phyloP scores from a whole-genome alignment of 2,329 filamentous ascomycete species.

The Trichoderma endophyticum region DNA sequence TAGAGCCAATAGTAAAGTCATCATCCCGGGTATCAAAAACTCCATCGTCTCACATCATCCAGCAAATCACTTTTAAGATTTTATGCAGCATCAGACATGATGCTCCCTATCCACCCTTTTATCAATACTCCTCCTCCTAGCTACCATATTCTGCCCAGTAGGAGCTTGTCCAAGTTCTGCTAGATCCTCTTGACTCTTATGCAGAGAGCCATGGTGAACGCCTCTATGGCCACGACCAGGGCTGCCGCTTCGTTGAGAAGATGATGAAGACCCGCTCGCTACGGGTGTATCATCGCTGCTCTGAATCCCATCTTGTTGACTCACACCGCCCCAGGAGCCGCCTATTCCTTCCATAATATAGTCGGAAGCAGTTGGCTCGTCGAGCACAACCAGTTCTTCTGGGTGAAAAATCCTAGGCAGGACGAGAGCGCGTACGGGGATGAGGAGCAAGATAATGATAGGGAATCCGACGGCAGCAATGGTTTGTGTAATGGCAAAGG shows the following conservation, averaged over 20 bases:
- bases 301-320: slow-evolving; percentile 19
- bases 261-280: slow-evolving; percentile 19
- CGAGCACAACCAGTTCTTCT: slow-evolving; percentile 60
- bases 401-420: slow-evolving; percentile 59
- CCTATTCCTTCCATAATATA: slow-evolving; percentile 76
- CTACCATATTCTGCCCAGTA: slow-evolving; percentile 31
- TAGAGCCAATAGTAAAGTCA: not conserved
- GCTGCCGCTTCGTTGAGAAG: not conserved
- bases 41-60: not conserved
- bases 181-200: slow-evolving; percentile 35
- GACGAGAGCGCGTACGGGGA: slow-evolving; percentile 62
- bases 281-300: slow-evolving; percentile 22
- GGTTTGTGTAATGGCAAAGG: slow-evolving; percentile 80
- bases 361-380: slow-evolving; percentile 70
- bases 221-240: slow-evolving; percentile 26
- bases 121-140: slow-evolving; percentile 29
- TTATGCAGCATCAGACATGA: not conserved
- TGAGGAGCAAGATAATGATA: slow-evolving; percentile 66
- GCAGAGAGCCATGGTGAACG: slow-evolving; percentile 27
- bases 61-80: not conserved
- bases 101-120: slow-evolving; percentile 19
- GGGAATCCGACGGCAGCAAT: slow-evolving; percentile 81
- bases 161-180: slow-evolving; percentile 34
- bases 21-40: not conserved
- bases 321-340: slow-evolving; percentile 51